phyloP scores from a whole-genome alignment of 257 asterid genomes.

The Jaltomata sinuosa region DNA sequence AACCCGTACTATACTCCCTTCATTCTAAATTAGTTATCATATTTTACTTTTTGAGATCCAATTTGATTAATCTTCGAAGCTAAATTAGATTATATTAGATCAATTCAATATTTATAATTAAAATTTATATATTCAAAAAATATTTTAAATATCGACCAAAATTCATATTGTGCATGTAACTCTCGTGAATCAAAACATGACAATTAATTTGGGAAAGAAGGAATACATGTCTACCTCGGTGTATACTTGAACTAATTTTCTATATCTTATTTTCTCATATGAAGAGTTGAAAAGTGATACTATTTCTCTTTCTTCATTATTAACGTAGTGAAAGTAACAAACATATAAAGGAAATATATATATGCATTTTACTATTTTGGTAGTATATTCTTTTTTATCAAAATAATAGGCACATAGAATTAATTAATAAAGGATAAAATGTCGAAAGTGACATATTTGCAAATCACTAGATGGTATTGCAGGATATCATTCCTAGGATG shows the following conservation, averaged over 20 bases:
- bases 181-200: too few relatives aligned
- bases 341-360: neutral
- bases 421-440: neutral
- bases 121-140: too few relatives aligned
- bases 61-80: too few relatives aligned
- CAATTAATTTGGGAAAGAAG: too few relatives aligned
- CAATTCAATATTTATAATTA: too few relatives aligned
- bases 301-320: neutral
- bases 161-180: too few relatives aligned
- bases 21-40: too few relatives aligned
- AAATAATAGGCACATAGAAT: neutral
- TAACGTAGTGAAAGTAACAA: neutral
- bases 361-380: neutral
- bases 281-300: neutral
- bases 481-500: neutral
- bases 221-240: too few relatives aligned
- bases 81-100: too few relatives aligned
- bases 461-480: neutral
- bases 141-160: too few relatives aligned
- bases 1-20: too few relatives aligned
- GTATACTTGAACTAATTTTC: neutral
- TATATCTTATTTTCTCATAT: neutral
- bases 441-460: neutral
- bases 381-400: neutral
- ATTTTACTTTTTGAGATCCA: too few relatives aligned